Conservation (phyloP, 305 asterid species). For the Solanum aculeatissimum region DNA sequence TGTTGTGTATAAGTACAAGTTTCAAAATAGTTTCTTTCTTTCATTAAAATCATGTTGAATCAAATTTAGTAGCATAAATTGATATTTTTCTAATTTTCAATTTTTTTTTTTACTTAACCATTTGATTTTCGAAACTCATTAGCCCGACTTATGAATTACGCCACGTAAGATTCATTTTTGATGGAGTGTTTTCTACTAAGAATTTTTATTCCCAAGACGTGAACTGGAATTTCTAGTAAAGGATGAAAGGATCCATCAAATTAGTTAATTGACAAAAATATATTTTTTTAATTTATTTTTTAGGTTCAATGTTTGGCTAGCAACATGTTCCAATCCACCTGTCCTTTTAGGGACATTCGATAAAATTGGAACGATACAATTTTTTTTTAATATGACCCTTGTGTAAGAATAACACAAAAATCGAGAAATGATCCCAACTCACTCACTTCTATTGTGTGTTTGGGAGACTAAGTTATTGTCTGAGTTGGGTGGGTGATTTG, state of each 20-base stretch:
- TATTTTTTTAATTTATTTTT: too few relatives aligned
- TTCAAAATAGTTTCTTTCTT: neutral
- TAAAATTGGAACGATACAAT: conserved; percentile 22
- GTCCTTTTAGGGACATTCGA: conserved; percentile 27
- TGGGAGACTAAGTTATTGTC: neutral
- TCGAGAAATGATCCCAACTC: neutral
- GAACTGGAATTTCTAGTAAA: neutral
- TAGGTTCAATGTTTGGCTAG: neutral
- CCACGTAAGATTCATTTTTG: neutral
- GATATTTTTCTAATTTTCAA: neutral
- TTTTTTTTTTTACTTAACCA: neutral
- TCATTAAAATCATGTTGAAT: neutral
- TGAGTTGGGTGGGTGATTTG: neutral
- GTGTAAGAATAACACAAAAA: neutral
- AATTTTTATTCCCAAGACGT: neutral
- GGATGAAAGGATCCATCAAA: neutral
- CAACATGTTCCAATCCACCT: neutral
- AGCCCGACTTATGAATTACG: neutral
- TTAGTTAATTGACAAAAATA: neutral
- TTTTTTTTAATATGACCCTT: too few relatives aligned
- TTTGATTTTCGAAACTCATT: neutral
- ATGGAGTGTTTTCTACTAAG: fast-evolving
- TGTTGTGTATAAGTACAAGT: neutral
- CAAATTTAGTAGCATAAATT: neutral
- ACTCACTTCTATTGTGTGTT: too few relatives aligned